Base-by-base conservation (phyloP, 306 rosid species). In the Acacia confusa region DNA sequence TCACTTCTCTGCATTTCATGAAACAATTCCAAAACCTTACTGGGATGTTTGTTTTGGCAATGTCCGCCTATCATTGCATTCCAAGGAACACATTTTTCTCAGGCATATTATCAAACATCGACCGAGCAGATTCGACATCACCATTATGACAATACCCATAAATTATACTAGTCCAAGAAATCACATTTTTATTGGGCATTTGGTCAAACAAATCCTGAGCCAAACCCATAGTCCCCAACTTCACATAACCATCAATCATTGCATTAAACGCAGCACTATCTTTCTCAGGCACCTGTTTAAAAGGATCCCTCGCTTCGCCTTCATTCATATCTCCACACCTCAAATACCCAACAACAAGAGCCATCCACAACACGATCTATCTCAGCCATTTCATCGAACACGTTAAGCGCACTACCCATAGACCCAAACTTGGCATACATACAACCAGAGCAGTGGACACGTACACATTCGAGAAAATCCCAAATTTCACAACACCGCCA, bases 51-150 rank as follows among this genome's bases (percentile, higher is more conserved):
- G 76, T 88, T 90, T 65, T 79, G 77, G 85, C 94, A 86, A 87
- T 91, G 90, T 0, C 98, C 98, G 24, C 87, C 84, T 32, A 93
- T 90, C 97, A 93, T 91, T 43, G 91, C 87, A 79, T 90, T 93
- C 93, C 97, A 90, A 72, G 88, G 78, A 83, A 77, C 67, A 86
- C 60, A 40, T 91, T 91, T 88, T 89, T 93, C 76, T 86, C 86
- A 0, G 94, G 87, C 92, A 90, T 88, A 52, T 73, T 72, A 77
- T 90, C 94, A 82, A 93, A 93, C 65, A 93, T 65, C 24, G 71
- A 81, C 81, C 86, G 86, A 65, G 94, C 94, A 17, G 79, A 78
- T 11, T 77, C 84, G 52, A 90, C 75, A 71, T 90, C 84, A 72
- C 91, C 89, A 13, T 55, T 55, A 17, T 58, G 78, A 70, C 91